phyloP scores from a whole-genome alignment of 352 stramenopile species.

The Phytophthora quininea region DNA sequence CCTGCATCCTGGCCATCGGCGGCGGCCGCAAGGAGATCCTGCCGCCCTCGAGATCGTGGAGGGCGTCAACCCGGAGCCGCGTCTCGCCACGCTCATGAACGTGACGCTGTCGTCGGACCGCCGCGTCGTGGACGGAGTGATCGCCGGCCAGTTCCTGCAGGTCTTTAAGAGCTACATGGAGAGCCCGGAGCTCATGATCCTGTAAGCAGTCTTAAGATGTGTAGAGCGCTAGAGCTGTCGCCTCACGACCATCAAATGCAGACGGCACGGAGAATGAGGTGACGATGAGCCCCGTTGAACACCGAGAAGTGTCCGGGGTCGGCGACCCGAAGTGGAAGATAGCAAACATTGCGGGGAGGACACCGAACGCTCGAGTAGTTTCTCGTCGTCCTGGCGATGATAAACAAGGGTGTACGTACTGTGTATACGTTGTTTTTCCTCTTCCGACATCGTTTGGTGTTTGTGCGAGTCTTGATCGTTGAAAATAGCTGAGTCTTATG shows the following conservation, averaged over 20 bases:
- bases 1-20: constrained; percentile 98
- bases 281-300: constrained; percentile 9
- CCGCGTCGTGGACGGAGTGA: constrained; percentile 97
- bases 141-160: constrained; percentile 96
- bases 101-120: constrained; percentile 97
- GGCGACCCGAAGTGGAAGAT: constrained; percentile 13
- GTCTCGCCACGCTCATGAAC: constrained; percentile 93
- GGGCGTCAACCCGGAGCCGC: constrained; percentile 80
- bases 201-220: constrained; percentile 40
- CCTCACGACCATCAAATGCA: constrained; percentile 29
- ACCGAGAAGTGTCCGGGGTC: constrained; percentile 1
- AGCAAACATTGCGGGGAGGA: constrained; percentile 4
- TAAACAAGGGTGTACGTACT: constrained; percentile 32
- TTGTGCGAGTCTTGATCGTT: not conserved
- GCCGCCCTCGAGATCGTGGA: constrained; percentile 51
- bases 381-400: constrained; percentile 27
- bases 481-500: constrained; percentile 33
- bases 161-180: constrained; percentile 97
- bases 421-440: constrained; percentile 23
- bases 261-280: constrained; percentile 25
- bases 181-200: constrained; percentile 90
- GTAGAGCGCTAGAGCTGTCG: constrained; percentile 34
- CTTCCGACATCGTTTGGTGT: constrained; percentile 4
- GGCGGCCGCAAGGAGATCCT: constrained; percentile 91
- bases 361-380: constrained; percentile 17